A percentile compares a stretch with the other conserved stretches of the same genome.
Conservation (phyloP, 1,284 basidiomycete genomes). For the Schizopora paradoxa region DNA sequence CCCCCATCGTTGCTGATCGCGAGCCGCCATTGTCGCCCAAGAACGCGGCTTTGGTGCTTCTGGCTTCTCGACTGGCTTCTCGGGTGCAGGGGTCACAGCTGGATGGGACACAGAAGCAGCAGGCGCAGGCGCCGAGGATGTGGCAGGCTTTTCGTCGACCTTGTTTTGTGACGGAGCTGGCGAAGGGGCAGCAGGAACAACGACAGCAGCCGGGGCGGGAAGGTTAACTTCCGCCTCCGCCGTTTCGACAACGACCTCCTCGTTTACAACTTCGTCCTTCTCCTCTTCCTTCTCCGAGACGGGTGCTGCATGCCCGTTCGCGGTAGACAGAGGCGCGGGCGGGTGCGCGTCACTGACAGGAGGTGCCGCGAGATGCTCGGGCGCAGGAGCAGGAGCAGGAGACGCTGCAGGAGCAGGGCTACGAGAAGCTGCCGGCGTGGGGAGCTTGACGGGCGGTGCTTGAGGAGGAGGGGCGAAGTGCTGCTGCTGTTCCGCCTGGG, state of each 20-base stretch:
- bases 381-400: conserved; percentile 18
- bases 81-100: conserved; percentile 53
- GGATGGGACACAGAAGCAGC: conserved; percentile 36
- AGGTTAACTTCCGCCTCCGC: conserved; percentile 34
- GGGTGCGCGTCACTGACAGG: too few species aligned
- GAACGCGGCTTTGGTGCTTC: conserved; percentile 76
- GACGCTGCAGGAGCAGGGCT: conserved; percentile 28
- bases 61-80: conserved; percentile 89
- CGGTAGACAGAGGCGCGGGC: too few species aligned
- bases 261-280: conserved; percentile 26
- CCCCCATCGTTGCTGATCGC: conserved; percentile 68
- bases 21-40: conserved; percentile 76
- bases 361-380: conserved; percentile 22
- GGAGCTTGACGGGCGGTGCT: conserved; percentile 25
- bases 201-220: too few species aligned
- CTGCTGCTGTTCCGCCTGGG: too few species aligned
- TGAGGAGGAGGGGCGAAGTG: conserved; percentile 27
- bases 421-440: conserved; percentile 25
- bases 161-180: conserved; percentile 27
- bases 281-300: conserved; percentile 24
- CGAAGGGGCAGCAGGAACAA: conserved; percentile 26
- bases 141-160: conserved; percentile 28
- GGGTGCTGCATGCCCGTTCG: conserved; percentile 30
- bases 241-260: conserved; percentile 26
- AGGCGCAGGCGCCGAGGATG: conserved; percentile 33